These are phyloP conservation scores for Dioscorea alata DNA, from an alignment of 106 monocot species.

Conservation along the genomic window DNA sequence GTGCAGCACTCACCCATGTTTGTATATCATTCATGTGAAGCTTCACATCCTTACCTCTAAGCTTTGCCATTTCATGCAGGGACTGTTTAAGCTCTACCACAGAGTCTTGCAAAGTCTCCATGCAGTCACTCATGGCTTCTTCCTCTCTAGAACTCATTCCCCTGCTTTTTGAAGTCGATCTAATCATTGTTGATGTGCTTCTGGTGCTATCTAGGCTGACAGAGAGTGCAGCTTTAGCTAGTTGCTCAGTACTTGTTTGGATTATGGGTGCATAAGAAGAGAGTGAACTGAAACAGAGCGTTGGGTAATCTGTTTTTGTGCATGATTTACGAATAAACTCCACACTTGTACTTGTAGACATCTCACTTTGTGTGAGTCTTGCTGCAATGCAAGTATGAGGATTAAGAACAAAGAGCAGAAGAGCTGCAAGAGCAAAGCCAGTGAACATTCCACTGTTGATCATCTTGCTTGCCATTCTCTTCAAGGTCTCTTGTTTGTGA, in stretches of 20 bases:
- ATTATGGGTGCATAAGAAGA: conserved; percentile 33
- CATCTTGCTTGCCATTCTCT: no score
- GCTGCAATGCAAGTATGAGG: no score
- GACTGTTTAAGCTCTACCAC: conserved; percentile 35
- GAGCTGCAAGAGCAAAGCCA: no score
- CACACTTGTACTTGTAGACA: neutral
- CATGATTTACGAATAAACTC: conserved; percentile 28
- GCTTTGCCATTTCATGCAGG: conserved; percentile 18
- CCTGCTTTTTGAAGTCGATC: neutral
- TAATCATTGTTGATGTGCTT: conserved; percentile 12
- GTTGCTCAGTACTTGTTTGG: conserved; percentile 18
- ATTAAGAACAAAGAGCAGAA: no score
- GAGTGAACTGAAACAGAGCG: conserved; percentile 45
- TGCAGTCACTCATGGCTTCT: conserved; percentile 39
- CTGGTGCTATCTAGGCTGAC: conserved; percentile 32
- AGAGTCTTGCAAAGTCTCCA: conserved; percentile 34
- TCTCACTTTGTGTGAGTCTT: no score
- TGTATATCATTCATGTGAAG: conserved; percentile 34
- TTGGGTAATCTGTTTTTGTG: conserved; percentile 14
- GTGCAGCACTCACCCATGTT: conserved; percentile 75
- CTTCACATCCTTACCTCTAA: conserved; percentile 17
- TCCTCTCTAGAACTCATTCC: neutral
- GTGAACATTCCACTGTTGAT: no score
- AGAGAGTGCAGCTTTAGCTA: conserved; percentile 33
- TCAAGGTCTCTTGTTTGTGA: no score